These are phyloP conservation scores for Beauveria caledonica DNA, from an alignment of 2,329 filamentous ascomycete genomes.

Conservation along the genomic window DNA sequence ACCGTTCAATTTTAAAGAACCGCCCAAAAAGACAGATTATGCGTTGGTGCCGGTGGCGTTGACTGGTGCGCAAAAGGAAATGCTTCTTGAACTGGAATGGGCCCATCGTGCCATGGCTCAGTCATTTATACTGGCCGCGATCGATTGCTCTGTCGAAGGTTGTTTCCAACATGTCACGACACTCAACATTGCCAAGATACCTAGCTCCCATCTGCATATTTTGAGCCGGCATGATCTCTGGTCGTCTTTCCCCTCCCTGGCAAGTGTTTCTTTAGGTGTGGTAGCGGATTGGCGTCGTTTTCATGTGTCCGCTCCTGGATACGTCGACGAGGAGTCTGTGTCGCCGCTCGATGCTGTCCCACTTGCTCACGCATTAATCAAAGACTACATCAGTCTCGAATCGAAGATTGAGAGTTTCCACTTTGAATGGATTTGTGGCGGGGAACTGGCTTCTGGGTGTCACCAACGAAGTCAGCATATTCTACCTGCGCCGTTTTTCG, in stretches of 20 bases:
- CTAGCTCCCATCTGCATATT: slow-evolving; percentile 49
- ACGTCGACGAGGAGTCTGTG: slow-evolving; percentile 39
- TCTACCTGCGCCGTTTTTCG: slow-evolving; percentile 50
- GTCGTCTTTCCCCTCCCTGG: slow-evolving; percentile 46
- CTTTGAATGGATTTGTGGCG: slow-evolving; percentile 60
- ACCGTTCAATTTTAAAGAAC: not conserved
- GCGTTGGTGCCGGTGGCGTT: slow-evolving; percentile 46
- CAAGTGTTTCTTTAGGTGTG: slow-evolving; percentile 48
- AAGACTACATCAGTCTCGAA: slow-evolving; percentile 38
- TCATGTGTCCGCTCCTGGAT: slow-evolving; percentile 40
- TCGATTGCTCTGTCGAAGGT: slow-evolving; percentile 42
- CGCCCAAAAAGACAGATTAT: slow-evolving; percentile 16
- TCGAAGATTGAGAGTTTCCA: slow-evolving; percentile 48
- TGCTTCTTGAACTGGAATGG: slow-evolving; percentile 61
- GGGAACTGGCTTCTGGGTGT: slow-evolving; percentile 55
- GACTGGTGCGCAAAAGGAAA: slow-evolving; percentile 57
- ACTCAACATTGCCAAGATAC: slow-evolving; percentile 56
- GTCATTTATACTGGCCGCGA: slow-evolving; percentile 56
- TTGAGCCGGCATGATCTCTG: slow-evolving; percentile 54
- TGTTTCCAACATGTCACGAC: slow-evolving; percentile 48
- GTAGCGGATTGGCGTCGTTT: slow-evolving; percentile 60
- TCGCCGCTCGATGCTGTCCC: slow-evolving; percentile 43
- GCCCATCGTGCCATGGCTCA: slow-evolving; percentile 60
- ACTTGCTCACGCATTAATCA: slow-evolving; percentile 45
- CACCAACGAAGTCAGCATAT: slow-evolving; percentile 54